phyloP scores from a whole-genome alignment of 805 yeast species.

The Starmerella roubikii region DNA sequence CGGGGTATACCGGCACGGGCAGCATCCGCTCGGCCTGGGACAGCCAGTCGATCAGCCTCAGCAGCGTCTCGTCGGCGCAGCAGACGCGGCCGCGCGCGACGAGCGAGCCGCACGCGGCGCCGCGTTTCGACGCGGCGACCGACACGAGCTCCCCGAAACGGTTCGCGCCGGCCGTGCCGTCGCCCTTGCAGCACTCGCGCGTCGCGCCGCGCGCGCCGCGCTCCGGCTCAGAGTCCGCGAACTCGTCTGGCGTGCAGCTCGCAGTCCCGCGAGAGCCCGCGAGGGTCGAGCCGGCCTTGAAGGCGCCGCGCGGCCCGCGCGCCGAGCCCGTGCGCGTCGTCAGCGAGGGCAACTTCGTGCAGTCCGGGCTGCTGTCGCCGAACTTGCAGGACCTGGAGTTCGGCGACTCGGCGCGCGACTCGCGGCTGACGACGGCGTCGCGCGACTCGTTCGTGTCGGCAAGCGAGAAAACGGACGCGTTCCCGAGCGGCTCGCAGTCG shows the following conservation, averaged over 20 bases:
- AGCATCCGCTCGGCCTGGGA: slow-evolving; percentile 23
- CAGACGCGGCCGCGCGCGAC: slow-evolving; percentile 25
- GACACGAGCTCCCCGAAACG: slow-evolving; percentile 3
- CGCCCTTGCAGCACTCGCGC: slow-evolving; percentile 11
- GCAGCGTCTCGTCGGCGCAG: neutral
- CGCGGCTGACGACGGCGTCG: slow-evolving; percentile 13
- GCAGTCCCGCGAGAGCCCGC: no score
- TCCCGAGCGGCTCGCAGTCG: neutral
- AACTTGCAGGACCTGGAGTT: slow-evolving; percentile 2
- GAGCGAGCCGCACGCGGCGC: slow-evolving; percentile 14
- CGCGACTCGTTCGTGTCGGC: slow-evolving; percentile 22
- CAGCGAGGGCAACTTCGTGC: slow-evolving; percentile 27
- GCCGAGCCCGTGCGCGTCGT: slow-evolving; percentile 18
- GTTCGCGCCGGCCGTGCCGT: slow-evolving; percentile 9
- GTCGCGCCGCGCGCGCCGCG: slow-evolving; percentile 16
- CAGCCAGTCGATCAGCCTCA: neutral
- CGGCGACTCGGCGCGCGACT: slow-evolving; percentile 3
- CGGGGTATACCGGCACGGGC: slow-evolving; percentile 36
- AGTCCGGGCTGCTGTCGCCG: slow-evolving; percentile 18
- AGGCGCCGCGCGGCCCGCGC: slow-evolving; percentile 4
- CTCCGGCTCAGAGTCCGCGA: no score
- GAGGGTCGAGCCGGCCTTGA: neutral
- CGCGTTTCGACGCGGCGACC: slow-evolving; percentile 2
- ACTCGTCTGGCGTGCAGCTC: no score
- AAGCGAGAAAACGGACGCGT: slow-evolving; percentile 10